phyloP scores from a whole-genome alignment of 192 early-diverging fungal genomes.

The Coemansia sp. region DNA sequence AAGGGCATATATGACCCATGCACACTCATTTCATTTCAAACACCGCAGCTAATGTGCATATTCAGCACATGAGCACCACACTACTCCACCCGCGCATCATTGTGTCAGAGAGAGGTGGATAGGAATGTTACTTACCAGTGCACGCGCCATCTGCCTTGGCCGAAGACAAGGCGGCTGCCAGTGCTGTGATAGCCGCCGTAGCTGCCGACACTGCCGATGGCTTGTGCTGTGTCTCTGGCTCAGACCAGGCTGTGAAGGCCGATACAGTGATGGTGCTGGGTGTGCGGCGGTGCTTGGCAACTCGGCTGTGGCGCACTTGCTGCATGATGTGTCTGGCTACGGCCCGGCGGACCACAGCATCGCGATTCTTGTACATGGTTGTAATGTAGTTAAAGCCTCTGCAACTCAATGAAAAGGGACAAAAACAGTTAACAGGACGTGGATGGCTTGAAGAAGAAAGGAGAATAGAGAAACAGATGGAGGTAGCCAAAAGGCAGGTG shows the following conservation, averaged over 20 bases:
- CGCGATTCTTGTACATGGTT: neutral
- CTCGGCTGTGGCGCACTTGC: conserved; percentile 8
- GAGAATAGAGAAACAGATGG: neutral
- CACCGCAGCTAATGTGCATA: neutral
- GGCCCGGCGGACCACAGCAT: conserved; percentile 13
- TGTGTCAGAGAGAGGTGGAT: neutral
- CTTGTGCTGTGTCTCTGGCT: neutral
- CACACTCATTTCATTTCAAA: conserved; percentile 6
- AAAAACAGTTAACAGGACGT: neutral
- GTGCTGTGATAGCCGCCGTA: conserved; percentile 3
- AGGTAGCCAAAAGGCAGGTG: too few species aligned
- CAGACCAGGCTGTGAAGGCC: neutral
- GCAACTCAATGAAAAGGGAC: neutral
- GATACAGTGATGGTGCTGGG: neutral
- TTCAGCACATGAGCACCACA: neutral
- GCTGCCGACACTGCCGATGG: neutral
- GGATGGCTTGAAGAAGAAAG: neutral
- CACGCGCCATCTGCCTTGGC: neutral
- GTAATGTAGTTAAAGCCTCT: neutral
- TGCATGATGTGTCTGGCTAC: conserved; percentile 16
- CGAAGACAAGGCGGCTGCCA: conserved; percentile 6
- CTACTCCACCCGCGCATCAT: neutral
- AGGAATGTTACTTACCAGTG: conserved; percentile 5
- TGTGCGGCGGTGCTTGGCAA: conserved; percentile 6
- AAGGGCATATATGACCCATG: neutral